Conservation (phyloP, 1,284 basidiomycete genomes). For the Boletus sp. region DNA sequence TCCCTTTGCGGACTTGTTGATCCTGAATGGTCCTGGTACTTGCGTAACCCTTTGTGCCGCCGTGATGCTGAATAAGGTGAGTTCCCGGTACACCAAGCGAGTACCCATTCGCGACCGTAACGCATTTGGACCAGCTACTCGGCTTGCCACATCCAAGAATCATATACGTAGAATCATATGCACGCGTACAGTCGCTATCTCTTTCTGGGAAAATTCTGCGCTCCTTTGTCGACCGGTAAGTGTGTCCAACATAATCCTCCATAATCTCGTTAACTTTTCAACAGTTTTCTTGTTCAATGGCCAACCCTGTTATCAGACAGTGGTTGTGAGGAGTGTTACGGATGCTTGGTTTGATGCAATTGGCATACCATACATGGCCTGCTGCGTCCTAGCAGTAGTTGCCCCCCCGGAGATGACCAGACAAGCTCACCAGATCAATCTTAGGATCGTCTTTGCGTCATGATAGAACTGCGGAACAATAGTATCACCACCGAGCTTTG, state of each 20-base stretch:
- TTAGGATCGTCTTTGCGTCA: not conserved
- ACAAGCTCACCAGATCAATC: no score
- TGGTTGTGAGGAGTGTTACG: slow-evolving; percentile 47
- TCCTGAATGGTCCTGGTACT: slow-evolving; percentile 96
- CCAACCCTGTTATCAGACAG: slow-evolving; percentile 48
- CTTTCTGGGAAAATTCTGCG: slow-evolving; percentile 82
- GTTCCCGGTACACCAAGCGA: slow-evolving; percentile 25
- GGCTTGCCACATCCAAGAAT: slow-evolving; percentile 69
- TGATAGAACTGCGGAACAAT: no score
- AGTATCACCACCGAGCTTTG: no score
- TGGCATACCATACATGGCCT: not conserved
- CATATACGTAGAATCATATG: slow-evolving; percentile 94
- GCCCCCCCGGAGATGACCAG: no score
- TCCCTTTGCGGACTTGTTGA: slow-evolving; percentile 70
- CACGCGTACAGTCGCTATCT: slow-evolving; percentile 80
- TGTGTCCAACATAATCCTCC: slow-evolving; percentile 4
- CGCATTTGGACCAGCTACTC: slow-evolving; percentile 54
- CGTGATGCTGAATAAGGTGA: slow-evolving; percentile 72
- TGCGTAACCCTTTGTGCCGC: slow-evolving; percentile 79
- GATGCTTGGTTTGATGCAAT: slow-evolving; percentile 58
- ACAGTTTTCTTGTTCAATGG: slow-evolving; percentile 87
- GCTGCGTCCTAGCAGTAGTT: no score
- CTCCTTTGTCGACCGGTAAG: slow-evolving; percentile 77
- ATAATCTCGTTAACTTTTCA: slow-evolving; percentile 3
- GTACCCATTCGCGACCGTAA: not conserved